Base-by-base conservation (phyloP, 139 green algal species). In the Closterium sp. region DNA sequence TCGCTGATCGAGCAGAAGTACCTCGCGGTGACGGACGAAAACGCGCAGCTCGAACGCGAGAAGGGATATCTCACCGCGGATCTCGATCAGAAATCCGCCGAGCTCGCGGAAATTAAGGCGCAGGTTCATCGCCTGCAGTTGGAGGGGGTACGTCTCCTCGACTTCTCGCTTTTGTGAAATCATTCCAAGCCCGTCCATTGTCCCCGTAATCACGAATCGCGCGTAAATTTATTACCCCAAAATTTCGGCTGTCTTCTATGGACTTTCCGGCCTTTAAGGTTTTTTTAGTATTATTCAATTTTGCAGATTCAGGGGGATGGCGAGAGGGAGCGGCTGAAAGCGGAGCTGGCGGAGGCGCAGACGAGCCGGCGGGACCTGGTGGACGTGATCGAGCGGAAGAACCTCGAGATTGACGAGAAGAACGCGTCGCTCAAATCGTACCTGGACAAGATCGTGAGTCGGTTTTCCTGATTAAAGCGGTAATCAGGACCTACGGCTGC, bases 371-470 rank as follows among this genome's bases (percentile, higher is more conserved):
- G 32, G 70, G 89, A 94, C 22, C 62, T 94, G 0, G 90, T 89
- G 45, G 38, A 29, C 42, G 30, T 91, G 31, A 93, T 89, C 22
- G 91, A 93, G 24, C 91, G 88, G 42, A 94, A 94, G 91, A 93
- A 94, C 86, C 86, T 70, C 34, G 91, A 94, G 50, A 91, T 94
- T 29, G 89, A 94, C 24, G 91, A 94, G 45, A 94, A 93, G 88
- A 94, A 89, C 89, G 50, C 86, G 22, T 93, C 91, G 90, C 94
- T 94, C 86, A 91, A 94, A 17, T 70, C 70, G 30, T 94, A 94
- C 42, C 89, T 94, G 9, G 91, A 94, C 70, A 94, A 94, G 28
- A 94, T 94, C 27, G 91, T 94, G 29, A 88, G 89, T 31, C 86
- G 19, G 19, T 27, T 24, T 13, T 0, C 62, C 50, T 31, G 19